Percentiles rank a stretch among this genome's conserved stretches.
phyloP scores from a whole-genome alignment of 805 yeast genomes.

The Wickerhamiella bombiphila region DNA sequence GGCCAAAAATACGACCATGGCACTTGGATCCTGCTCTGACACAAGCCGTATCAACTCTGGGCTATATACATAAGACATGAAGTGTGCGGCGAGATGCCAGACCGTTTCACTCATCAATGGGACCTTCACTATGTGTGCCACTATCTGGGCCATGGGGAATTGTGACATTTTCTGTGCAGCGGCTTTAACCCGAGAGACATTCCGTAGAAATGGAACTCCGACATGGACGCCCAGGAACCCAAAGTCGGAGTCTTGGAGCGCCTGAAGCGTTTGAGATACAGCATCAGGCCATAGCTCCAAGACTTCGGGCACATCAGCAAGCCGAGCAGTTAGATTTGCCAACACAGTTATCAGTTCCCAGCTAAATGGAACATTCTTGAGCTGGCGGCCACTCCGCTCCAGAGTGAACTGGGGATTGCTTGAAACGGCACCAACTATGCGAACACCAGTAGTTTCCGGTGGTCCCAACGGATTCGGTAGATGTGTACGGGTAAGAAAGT shows the following conservation, averaged over 20 bases:
- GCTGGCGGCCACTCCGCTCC: background rate
- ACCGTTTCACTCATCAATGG: background rate
- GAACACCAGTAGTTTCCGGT: constrained; percentile 1
- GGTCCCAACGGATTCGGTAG: background rate
- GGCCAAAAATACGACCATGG: background rate
- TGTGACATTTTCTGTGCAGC: constrained; percentile 5
- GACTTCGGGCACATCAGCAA: constrained; percentile 3
- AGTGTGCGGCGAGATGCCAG: background rate
- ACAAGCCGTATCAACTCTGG: background rate
- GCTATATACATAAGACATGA: background rate
- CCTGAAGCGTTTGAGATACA: constrained; percentile 7
- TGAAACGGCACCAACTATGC: background rate
- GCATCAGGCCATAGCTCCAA: constrained; percentile 10
- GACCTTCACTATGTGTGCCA: background rate
- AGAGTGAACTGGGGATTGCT: background rate
- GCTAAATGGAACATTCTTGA: constrained; percentile 6
- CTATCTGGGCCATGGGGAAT: background rate
- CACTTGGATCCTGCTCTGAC: background rate
- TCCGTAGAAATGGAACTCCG: constrained; percentile 11
- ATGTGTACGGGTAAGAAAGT: constrained; percentile 2
- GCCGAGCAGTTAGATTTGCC: constrained; percentile 9
- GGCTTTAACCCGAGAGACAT: constrained; percentile 7
- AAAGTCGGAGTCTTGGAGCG: constrained; percentile 1
- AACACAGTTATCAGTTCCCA: constrained; percentile 13
- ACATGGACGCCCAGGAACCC: background rate